Base-by-base conservation (phyloP, 495 filamentous ascomycete species). In the Rostrohypoxylon terebratum region DNA sequence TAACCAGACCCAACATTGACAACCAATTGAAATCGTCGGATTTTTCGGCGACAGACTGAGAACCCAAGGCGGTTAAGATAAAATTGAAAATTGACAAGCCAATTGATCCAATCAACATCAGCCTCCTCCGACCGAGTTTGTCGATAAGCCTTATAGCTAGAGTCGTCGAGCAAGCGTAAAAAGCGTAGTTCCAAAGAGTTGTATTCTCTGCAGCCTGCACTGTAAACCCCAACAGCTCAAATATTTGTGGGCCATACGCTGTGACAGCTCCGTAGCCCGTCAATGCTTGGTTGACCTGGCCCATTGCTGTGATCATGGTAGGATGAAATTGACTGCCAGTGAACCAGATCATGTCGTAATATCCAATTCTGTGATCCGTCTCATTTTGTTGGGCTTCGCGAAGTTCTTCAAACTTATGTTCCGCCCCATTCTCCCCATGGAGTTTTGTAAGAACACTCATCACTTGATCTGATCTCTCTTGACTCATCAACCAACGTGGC, bases 181-280 rank as follows among this genome's bases (percentile, higher is more conserved):
- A 85, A 47, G 85, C 70, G 74, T 88, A 89, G 71, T 89, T 89
- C 14, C 79, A 84, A 14, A 85, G 78, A 4, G 86, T 88, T 13
- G 86, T 72, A 62, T 79, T 81, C 76, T 89, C 86, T 6, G 87
- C 80, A 13, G 61, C 69, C 11, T 59, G 67, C 23, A 83, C 79
- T 18, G 66, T 64, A 59, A 87, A 83, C 33, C 87, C 85, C 14
- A 89, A 81, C 3, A 89, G 83, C 65, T 83, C 78, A 72, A 88
- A 88, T 48, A 88, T 88, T 68, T 88, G 87, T 0, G 86, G 85
- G 14, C 87, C 87, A 63, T 88, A 89, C 4, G 88, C 87, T 18
- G 83, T 86, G 20, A 89, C 82, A 0, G 87, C 87, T 14, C 85
- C 83, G 63, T 85, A 87, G 9, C 85, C 85, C 0, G 84, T 87